phyloP scores from a whole-genome alignment of 192 early-diverging fungal genomes.

The Entomortierella parvispora region DNA sequence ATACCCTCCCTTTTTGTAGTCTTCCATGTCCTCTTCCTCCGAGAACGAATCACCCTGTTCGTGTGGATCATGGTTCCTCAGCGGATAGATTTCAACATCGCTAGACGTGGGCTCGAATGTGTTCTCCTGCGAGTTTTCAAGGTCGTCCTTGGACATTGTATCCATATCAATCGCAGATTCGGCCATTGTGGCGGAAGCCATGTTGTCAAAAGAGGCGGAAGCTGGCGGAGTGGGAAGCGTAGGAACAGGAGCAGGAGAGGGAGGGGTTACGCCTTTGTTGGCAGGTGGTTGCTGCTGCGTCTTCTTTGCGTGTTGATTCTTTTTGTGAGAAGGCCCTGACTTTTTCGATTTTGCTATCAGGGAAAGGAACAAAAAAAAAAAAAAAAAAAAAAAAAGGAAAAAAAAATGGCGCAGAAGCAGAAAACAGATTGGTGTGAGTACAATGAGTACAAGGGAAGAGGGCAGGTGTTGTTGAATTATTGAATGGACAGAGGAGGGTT shows the following conservation, averaged over 20 bases:
- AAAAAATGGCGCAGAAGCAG: neutral
- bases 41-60: slow-evolving; percentile 33
- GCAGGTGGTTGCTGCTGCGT: too few relatives aligned
- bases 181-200: slow-evolving; percentile 3
- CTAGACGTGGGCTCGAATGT: too few relatives aligned
- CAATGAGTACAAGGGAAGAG: too few relatives aligned
- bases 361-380: too few relatives aligned
- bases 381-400: too few relatives aligned
- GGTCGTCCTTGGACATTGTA: neutral
- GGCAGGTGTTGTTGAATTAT: too few relatives aligned
- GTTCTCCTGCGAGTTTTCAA: neutral
- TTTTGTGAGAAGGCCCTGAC: too few relatives aligned
- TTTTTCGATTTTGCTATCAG: too few relatives aligned
- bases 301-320: too few relatives aligned
- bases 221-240: neutral
- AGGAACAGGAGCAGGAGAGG: neutral
- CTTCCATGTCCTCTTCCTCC: slow-evolving; percentile 89
- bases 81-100: neutral
- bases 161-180: neutral
- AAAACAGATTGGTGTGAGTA: neutral
- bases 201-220: neutral
- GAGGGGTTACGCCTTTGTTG: too few relatives aligned
- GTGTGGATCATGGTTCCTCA: neutral
- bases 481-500: neutral
- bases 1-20: slow-evolving; percentile 96